These are phyloP conservation scores for Alloteropsis semialata DNA, from an alignment of 176 grass and related monocot species.

Conservation along the genomic window DNA sequence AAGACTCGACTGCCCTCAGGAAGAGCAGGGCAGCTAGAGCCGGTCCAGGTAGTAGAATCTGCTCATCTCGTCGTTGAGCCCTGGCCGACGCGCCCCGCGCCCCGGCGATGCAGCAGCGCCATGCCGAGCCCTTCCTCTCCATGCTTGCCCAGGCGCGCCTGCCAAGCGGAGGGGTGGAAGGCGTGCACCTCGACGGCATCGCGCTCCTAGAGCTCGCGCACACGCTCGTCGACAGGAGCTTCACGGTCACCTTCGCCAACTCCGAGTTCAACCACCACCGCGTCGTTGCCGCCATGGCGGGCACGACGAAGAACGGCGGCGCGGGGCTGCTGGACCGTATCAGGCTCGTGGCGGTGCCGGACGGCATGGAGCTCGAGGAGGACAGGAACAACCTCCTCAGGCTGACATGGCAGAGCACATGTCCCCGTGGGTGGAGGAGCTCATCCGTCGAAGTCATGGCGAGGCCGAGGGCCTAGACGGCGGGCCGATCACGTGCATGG, in stretches of 20 bases:
- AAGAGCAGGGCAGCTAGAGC: too few species aligned
- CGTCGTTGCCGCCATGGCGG: conserved; percentile 24
- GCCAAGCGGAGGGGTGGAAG: too few species aligned
- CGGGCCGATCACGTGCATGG: conserved; percentile 44
- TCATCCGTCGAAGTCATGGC: conserved; percentile 8
- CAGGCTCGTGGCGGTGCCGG: conserved; percentile 39
- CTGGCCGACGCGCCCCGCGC: too few species aligned
- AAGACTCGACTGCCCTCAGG: too few species aligned
- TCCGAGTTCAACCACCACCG: conserved; percentile 54
- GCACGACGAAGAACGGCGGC: neutral
- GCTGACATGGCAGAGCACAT: conserved; percentile 26
- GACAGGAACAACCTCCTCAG: conserved; percentile 36
- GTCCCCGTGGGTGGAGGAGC: conserved; percentile 31
- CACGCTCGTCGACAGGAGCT: conserved; percentile 33
- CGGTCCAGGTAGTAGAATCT: too few species aligned
- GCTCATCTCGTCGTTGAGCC: too few species aligned
- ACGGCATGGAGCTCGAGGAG: conserved; percentile 47
- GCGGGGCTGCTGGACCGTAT: neutral
- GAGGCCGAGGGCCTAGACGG: neutral
- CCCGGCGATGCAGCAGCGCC: too few species aligned
- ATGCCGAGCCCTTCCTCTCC: too few species aligned
- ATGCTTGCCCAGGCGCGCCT: too few species aligned
- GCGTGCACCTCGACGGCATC: too few species aligned
- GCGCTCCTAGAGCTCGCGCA: conserved; percentile 54
- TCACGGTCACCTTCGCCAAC: conserved; percentile 64